Evolutionary conservation across 345 rosid genomes (phyloP), one percentile per base, ranked within the genome.

Genomic region (Camelina neglecta): DNA sequence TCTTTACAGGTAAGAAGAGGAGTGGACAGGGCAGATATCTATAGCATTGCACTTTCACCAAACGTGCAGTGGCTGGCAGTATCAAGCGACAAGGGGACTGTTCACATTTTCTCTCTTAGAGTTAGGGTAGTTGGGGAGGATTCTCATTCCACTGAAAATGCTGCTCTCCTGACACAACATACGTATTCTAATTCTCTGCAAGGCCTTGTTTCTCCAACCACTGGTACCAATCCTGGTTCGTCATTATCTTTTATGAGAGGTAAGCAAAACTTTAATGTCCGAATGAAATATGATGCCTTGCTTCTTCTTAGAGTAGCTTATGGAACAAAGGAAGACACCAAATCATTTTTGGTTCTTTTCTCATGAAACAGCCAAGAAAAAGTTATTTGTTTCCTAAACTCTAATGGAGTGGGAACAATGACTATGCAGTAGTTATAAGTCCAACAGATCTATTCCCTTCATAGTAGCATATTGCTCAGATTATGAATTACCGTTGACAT

Each of bases 181-280:
- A 86, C 81, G 81, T 86, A 86, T 72, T 88, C 91, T 69, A 78
- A 79, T 61, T 81, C 96, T 21, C 82, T 86, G 20, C 89, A 86
- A 65, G 75, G 86, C 41, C 91, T 93, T 60, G 80, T 90, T 54
- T 81, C 95, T 84, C 83, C 87, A 21, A 83, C 84, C 77, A 80
- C 79, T 51, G 81, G 91, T 64, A 86, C 85, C 80, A 93, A 93
- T 75, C 92, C 92, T 5, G 75, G 89, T 78, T 93, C 98, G 24
- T 91, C 97, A 9, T 69, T 93, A 48, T 89, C 96, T 16, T 93
- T 93, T 78, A 83, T 93, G 90, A 89, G 89, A 87, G 98, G 98
- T 90, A 80, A 68, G 54, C 10, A 49, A 55, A 36, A 11, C 10
- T 33, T 33, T 15, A 45, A 67, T 57, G 16, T 7, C 77, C 36